Base-by-base conservation (phyloP, 192 early-diverging fungal genomes). In the Coemansia sp. region DNA sequence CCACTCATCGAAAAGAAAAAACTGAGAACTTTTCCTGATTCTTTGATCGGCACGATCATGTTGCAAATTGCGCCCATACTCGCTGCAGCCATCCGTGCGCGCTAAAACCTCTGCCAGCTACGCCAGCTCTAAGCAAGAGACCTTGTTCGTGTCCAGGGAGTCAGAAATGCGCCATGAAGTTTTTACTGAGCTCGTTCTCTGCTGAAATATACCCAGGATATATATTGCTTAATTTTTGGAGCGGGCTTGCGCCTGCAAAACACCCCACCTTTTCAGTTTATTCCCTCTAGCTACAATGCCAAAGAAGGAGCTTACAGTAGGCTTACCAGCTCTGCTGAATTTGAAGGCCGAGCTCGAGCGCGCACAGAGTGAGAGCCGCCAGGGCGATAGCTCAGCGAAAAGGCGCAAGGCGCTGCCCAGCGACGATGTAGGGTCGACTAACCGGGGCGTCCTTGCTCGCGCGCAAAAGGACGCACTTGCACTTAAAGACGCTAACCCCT, bases 181-280 rank as follows among this genome's bases (percentile, higher is more conserved):
- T 50, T 61, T 54, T 65, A 72, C 70, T 72, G 70, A 72, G 64
- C 70, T 32, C 19, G 64, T 47, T 59, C n/a, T 8, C 24, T 72
- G 70, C 70, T 72, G 70, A 26, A 69, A 62, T 56, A 38, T 59
- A 56, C 45, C 65, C 41, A 45, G 41, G 41, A 51, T 64, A 61
- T 62, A 53, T 66, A 61, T 72, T 72, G 70, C 70, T 61, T 58
- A 72, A 72, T 72, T 72, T 72, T 72, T 72, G 70, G 70, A 72
- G 70, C 64, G 41, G 41, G 41, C 41, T 45, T 45, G 41, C 41
- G 41, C 41, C 62, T 43, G 57, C 45, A 27, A 71, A 43, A 57
- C 45, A 55, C 54, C 62, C 20, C 53, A 48, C 11, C 41, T 39
- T 50, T 4, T 18, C 27, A 20, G 29, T 13, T 50, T 20, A 18